Percentiles rank a stretch among this genome's conserved stretches.
Conservation (phyloP, 2,329 filamentous ascomycete species). For the Capronia americana region DNA sequence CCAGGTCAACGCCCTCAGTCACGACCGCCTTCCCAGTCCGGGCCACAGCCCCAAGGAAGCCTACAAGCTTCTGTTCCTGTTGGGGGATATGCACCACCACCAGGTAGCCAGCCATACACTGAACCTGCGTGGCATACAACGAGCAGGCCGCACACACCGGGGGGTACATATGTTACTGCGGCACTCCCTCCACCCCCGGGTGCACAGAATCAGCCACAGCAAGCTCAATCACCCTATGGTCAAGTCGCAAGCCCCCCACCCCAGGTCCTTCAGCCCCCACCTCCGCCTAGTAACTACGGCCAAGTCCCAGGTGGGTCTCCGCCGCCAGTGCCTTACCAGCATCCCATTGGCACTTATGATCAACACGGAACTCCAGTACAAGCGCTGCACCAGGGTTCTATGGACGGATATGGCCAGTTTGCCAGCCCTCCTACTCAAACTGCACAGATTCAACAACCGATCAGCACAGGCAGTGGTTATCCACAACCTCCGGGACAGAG, state of each 20-base stretch:
- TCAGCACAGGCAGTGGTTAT: background rate
- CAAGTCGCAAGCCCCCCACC: constrained; percentile 8
- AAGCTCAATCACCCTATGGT: constrained; percentile 9
- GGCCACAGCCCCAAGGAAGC: constrained; percentile 45
- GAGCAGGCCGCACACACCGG: constrained; percentile 31
- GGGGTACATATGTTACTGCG: constrained; percentile 6
- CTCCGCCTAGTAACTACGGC: background rate
- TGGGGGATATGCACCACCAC: constrained; percentile 32
- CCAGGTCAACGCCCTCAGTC: constrained; percentile 43
- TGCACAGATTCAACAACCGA: constrained; percentile 9
- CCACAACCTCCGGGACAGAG: constrained; percentile 8
- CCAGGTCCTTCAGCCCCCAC: background rate
- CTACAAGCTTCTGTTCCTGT: constrained; percentile 40
- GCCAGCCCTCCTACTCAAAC: constrained; percentile 13
- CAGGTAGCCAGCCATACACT: constrained; percentile 36
- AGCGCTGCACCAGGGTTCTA: background rate
- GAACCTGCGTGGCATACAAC: constrained; percentile 39
- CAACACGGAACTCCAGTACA: constrained; percentile 5
- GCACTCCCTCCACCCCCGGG: constrained; percentile 11
- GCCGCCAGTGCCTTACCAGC: background rate
- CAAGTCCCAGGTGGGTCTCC: background rate
- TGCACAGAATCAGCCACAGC: constrained; percentile 11
- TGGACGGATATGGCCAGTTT: constrained; percentile 10
- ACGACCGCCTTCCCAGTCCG: constrained; percentile 47
- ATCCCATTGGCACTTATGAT: background rate